Evolutionary conservation across 148 eudicot species (phyloP).

Genomic region (Amaranthus cruentus): DNA sequence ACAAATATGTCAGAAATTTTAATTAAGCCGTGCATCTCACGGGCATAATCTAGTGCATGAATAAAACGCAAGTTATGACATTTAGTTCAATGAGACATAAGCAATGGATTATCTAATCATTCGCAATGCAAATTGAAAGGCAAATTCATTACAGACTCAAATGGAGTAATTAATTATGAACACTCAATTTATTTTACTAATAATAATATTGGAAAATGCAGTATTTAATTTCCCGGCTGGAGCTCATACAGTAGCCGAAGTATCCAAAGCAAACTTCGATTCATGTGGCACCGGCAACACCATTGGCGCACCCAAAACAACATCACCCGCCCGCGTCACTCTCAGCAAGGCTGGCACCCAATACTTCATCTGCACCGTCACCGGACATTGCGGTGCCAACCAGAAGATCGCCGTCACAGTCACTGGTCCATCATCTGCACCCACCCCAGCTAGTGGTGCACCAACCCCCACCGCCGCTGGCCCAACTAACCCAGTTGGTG

Average conservation of each 20-base stretch:
- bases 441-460: conserved; percentile 20
- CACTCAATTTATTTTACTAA: background rate
- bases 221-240: conserved; percentile 49
- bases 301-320: conserved; percentile 19
- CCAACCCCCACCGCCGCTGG: conserved; percentile 7
- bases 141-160: too few species aligned
- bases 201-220: conserved; percentile 10
- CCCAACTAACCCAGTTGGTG: background rate
- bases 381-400: conserved; percentile 35
- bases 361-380: conserved; percentile 52
- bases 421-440: conserved; percentile 20
- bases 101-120: too few species aligned
- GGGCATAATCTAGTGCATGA: too few species aligned
- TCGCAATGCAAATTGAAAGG: too few species aligned
- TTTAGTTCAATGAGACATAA: too few species aligned
- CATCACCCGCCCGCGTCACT: conserved; percentile 44
- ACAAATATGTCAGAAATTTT: too few species aligned
- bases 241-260: conserved; percentile 58
- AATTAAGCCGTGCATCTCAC: too few species aligned
- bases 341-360: conserved; percentile 38
- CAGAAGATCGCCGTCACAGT: conserved; percentile 48
- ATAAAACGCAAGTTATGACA: too few species aligned
- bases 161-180: too few species aligned
- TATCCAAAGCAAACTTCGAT: conserved; percentile 34
- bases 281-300: conserved; percentile 32